Conservation (phyloP, 495 filamentous ascomycete species). For the Aspergillus avenaceus region DNA sequence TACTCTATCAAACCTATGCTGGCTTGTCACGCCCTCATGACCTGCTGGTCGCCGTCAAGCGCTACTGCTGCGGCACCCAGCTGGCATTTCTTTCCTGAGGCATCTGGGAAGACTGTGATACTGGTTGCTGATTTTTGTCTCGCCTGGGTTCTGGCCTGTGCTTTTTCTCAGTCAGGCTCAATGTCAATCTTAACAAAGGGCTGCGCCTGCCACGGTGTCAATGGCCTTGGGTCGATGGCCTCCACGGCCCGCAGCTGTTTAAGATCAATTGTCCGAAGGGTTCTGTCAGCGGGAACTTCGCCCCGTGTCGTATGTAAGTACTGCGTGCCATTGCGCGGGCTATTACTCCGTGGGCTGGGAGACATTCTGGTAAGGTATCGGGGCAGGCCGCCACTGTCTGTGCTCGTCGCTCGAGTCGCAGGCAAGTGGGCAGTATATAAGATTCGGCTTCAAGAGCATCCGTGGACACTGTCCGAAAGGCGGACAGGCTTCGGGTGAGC, state of each 20-base stretch:
- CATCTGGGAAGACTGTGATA: slow-evolving; percentile 12
- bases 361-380: slow-evolving; percentile 4
- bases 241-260: slow-evolving; percentile 11
- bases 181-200: slow-evolving; percentile 14
- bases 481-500: slow-evolving; percentile 10
- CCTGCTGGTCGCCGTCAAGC: slow-evolving; percentile 8
- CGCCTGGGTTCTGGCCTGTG: not conserved
- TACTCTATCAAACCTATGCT: not conserved
- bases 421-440: slow-evolving; percentile 6
- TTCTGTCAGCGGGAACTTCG: slow-evolving; percentile 16
- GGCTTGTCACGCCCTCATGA: not conserved
- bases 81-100: slow-evolving; percentile 7
- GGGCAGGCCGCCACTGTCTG: slow-evolving; percentile 3
- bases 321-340: slow-evolving; percentile 9
- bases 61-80: slow-evolving; percentile 12
- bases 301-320: slow-evolving; percentile 3
- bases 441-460: slow-evolving; percentile 6
- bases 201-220: slow-evolving; percentile 7
- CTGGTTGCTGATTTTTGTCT: not conserved
- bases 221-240: slow-evolving; percentile 17
- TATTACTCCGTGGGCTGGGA: slow-evolving; percentile 7
- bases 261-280: slow-evolving; percentile 13
- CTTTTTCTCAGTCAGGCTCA: slow-evolving; percentile 11
- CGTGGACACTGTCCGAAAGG: slow-evolving; percentile 10
- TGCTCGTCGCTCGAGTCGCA: slow-evolving; percentile 1